A percentile compares a stretch with the other conserved stretches of the same genome.
Conservation (phyloP, 176 grass and related monocot genomes). For the Bolboschoenus planiculmis region DNA sequence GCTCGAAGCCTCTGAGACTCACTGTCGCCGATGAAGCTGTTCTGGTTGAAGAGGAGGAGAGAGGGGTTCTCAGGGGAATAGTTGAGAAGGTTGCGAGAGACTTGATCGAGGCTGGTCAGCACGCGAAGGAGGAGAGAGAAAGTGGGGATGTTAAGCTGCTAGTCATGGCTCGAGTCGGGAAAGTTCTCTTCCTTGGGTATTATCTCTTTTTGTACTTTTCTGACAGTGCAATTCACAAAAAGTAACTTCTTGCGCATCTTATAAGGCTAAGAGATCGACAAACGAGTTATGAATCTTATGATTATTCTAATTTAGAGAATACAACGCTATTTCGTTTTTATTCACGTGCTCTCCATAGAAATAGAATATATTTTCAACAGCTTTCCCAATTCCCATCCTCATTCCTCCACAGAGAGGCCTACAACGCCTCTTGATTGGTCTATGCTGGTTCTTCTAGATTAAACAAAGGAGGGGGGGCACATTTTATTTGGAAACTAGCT, state of each 20-base stretch:
- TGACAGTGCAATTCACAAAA: background rate
- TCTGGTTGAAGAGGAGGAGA: background rate
- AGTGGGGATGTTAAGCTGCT: background rate
- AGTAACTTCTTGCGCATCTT: background rate
- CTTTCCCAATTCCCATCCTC: no score
- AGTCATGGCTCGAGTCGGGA: conserved; percentile 21
- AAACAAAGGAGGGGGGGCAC: no score
- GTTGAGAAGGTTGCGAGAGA: conserved; percentile 18
- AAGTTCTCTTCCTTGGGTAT: conserved; percentile 33
- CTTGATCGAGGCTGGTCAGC: background rate
- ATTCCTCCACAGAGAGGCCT: no score
- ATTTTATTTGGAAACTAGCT: no score
- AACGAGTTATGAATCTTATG: no score
- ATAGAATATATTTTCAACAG: no score
- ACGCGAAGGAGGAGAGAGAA: conserved; percentile 20
- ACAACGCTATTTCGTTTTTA: no score
- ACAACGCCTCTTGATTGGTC: no score
- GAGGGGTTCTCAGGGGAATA: conserved; percentile 12
- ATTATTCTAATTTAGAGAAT: no score
- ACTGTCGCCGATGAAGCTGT: background rate
- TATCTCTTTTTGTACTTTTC: background rate
- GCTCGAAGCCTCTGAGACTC: conserved; percentile 25
- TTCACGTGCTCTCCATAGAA: no score
- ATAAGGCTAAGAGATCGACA: no score
- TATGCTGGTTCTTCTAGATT: no score